Evolutionary conservation across 2,329 filamentous ascomycete species (phyloP), one percentile per base, ranked within the genome.

Genomic region (Stachybotrys chlorohalonatus): DNA sequence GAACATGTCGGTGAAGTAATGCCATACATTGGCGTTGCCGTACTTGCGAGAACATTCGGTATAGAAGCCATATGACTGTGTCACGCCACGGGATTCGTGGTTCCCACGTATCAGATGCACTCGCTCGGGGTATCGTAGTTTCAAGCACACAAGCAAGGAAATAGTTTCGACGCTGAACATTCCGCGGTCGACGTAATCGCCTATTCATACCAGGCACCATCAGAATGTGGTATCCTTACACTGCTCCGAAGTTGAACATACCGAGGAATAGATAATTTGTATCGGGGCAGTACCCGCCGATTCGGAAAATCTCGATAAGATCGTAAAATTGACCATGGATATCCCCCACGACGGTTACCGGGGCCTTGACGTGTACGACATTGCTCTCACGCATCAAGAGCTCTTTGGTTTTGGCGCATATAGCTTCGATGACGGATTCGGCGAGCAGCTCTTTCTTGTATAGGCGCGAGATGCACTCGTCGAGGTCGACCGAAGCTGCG

Each of bases 1-100:
- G 73, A 99, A 99, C 92, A 99, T 97, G 75, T 99, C 94, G 61
- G 94, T 99, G 69, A 99, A 99, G 71, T 97, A 94, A 73, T 99
- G 94, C 94, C 94, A 99, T 24, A 99, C 94, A 65, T 94, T 96
- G 59, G 94, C 91, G 68, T 96, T 97, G 69, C 94, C 94, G 73
- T 99, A 99, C 74, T 99, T 99, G 62, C 94, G 87, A 17, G 89
- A 91, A 73, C 94, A 99, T 70, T 99, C 94, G 24, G 94, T 97
- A 70, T 99, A 99, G 75, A 99, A 99, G 55, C 94, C 94, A 73
- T 99, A 99, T 31, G 93, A 97, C 73, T 99, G 94, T 11, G 94
- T 99, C 53, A 99, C 94, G 65, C 94, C 94, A 64, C 94, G 87
- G 55, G 91, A 96, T 74, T 99, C 94, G 75, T 99, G 94, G 73